These are phyloP conservation scores for Asterophora parasitica DNA, from an alignment of 768 basidiomycete species.

Conservation along the genomic window DNA sequence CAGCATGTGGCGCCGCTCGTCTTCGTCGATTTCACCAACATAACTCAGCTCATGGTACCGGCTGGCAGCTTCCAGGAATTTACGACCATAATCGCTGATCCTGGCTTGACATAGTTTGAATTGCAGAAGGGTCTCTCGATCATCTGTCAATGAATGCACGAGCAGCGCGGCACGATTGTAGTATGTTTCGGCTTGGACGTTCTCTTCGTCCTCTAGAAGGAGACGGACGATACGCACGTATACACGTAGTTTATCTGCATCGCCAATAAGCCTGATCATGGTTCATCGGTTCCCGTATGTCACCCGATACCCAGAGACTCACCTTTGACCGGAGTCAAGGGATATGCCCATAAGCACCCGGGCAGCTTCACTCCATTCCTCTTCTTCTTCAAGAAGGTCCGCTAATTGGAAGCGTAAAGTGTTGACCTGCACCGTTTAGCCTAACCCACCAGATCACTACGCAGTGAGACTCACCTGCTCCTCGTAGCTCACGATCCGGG, in stretches of 20 bases:
- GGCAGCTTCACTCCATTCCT: conserved; percentile 93
- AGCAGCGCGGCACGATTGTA: conserved; percentile 94
- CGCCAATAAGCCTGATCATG: conserved; percentile 52
- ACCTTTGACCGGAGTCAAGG: conserved; percentile 87
- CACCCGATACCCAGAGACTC: conserved; percentile 16
- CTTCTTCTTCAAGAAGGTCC: conserved; percentile 80
- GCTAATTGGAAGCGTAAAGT: conserved; percentile 85
- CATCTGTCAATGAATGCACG: conserved; percentile 63
- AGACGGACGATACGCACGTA: conserved; percentile 95
- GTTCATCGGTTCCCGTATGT: conserved; percentile 3
- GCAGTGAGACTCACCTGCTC: conserved; percentile 69
- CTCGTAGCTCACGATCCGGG: conserved; percentile 86
- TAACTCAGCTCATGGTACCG: conserved; percentile 94
- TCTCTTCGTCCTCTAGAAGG: conserved; percentile 93
- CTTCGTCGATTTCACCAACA: conserved; percentile 88
- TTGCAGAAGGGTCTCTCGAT: conserved; percentile 75
- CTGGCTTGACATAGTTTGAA: conserved; percentile 94
- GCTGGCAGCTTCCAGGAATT: conserved; percentile 91
- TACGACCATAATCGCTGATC: conserved; percentile 87
- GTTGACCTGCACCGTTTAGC: conserved; percentile 54
- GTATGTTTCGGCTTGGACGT: conserved; percentile 96
- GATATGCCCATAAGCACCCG: conserved; percentile 90
- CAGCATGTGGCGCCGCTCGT: conserved; percentile 89
- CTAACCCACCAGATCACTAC: background rate
- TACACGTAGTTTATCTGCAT: conserved; percentile 83